Percentiles rank a stretch among this genome's conserved stretches.
Evolutionary conservation across 306 rosid genomes (phyloP).

Genomic region (Ormosia emarginata): DNA sequence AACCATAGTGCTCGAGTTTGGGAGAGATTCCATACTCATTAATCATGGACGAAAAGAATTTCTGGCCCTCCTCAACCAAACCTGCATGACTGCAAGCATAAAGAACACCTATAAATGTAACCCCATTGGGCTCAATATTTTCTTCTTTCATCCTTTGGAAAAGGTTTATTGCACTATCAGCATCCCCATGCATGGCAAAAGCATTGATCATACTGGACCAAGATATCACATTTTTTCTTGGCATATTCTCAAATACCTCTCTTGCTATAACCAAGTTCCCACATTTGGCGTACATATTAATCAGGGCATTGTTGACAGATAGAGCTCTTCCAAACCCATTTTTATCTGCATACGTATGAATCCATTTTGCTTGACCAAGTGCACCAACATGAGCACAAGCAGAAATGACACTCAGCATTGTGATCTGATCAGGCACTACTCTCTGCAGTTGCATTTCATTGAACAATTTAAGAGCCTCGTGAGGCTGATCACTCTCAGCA

Average conservation of each 20-base stretch:
- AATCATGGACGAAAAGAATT: slow-evolving; percentile 61
- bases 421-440: slow-evolving; percentile 60
- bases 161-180: slow-evolving; percentile 45
- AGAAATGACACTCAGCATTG: slow-evolving; percentile 74
- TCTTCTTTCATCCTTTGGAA: slow-evolving; percentile 62
- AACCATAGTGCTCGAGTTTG: slow-evolving; percentile 79
- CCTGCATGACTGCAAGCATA: slow-evolving; percentile 94
- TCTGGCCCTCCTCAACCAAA: slow-evolving; percentile 60
- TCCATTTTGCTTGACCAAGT: slow-evolving; percentile 54
- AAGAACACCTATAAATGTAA: slow-evolving; percentile 85
- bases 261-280: slow-evolving; percentile 60
- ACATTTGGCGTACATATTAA: slow-evolving; percentile 73
- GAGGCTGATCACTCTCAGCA: slow-evolving; percentile 70
- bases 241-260: slow-evolving; percentile 62
- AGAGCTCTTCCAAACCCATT: slow-evolving; percentile 56
- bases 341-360: slow-evolving; percentile 49
- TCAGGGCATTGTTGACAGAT: slow-evolving; percentile 61
- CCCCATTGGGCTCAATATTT: slow-evolving; percentile 58
- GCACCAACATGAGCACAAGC: slow-evolving; percentile 64
- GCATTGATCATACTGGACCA: slow-evolving; percentile 83
- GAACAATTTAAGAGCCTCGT: slow-evolving; percentile 66
- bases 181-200: slow-evolving; percentile 80
- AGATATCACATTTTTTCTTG: slow-evolving; percentile 62
- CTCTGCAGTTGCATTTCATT: slow-evolving; percentile 47
- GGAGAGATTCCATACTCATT: slow-evolving; percentile 62